phyloP scores from a whole-genome alignment of 768 basidiomycete species.

The Boletus vinaceobasis region DNA sequence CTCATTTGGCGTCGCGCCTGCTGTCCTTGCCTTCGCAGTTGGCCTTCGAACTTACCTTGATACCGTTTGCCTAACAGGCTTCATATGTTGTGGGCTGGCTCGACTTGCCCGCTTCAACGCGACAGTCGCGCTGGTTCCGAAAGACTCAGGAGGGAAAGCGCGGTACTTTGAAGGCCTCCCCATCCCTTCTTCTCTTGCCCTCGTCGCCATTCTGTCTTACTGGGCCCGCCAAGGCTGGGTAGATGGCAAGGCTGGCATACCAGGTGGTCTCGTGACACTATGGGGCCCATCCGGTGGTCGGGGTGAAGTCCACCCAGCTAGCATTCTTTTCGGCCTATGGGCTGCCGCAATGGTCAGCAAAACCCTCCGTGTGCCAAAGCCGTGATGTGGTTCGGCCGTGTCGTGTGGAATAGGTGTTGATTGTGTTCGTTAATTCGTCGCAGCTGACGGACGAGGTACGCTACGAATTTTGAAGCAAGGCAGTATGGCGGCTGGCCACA shows the following conservation, averaged over 20 bases:
- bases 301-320: conserved; percentile 82
- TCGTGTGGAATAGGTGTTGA: background rate
- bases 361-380: conserved; percentile 83
- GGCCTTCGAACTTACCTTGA: conserved; percentile 92
- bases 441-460: background rate
- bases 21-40: conserved; percentile 86
- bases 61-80: conserved; percentile 78
- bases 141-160: conserved; percentile 80
- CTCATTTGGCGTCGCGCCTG: conserved; percentile 96
- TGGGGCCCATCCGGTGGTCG: conserved; percentile 71
- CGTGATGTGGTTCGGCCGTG: conserved; percentile 36
- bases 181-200: conserved; percentile 82
- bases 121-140: conserved; percentile 91
- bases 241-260: conserved; percentile 70
- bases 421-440: background rate
- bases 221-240: conserved; percentile 88
- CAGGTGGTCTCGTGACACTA: conserved; percentile 66
- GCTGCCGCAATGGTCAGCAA: conserved; percentile 98
- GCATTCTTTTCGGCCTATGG: conserved; percentile 79
- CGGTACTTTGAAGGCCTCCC: conserved; percentile 98
- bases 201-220: conserved; percentile 76
- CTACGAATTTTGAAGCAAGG: conserved; percentile 1
- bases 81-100: conserved; percentile 95
- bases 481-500: background rate
- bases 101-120: conserved; percentile 98